Conservation (phyloP, 768 basidiomycete genomes). For the Hortiboletus campestris region DNA sequence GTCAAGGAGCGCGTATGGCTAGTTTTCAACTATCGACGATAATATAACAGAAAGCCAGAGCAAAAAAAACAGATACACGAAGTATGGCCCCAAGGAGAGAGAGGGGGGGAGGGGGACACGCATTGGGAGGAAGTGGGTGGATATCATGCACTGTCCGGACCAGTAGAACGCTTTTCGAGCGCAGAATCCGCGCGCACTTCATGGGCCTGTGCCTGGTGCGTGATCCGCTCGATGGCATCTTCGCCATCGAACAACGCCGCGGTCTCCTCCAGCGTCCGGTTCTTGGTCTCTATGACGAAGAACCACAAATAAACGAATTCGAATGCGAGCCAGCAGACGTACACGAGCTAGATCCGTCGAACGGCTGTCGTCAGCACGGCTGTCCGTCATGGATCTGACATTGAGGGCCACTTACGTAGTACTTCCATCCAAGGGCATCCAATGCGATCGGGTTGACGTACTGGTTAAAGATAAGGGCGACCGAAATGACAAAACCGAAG, state of each 20-base stretch:
- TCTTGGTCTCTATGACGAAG: slow-evolving; percentile 71
- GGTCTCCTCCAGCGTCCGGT: slow-evolving; percentile 77
- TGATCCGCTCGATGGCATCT: slow-evolving; percentile 42
- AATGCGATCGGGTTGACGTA: slow-evolving; percentile 84
- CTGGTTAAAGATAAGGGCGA: slow-evolving; percentile 86
- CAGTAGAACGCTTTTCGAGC: slow-evolving; percentile 20
- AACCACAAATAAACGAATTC: slow-evolving; percentile 66
- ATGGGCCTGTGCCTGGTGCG: slow-evolving; percentile 22
- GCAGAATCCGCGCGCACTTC: slow-evolving; percentile 14
- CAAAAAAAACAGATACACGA: background rate
- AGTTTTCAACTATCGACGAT: background rate
- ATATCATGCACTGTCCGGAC: slow-evolving; percentile 6
- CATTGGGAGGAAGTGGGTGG: background rate
- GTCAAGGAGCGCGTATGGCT: background rate
- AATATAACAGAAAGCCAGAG: background rate
- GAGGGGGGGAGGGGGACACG: background rate
- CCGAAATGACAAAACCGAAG: slow-evolving; percentile 75
- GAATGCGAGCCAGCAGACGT: slow-evolving; percentile 66
- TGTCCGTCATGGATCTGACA: background rate
- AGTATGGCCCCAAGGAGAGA: background rate
- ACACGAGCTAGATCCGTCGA: slow-evolving; percentile 48
- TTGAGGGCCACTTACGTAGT: slow-evolving; percentile 49
- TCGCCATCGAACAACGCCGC: slow-evolving; percentile 77
- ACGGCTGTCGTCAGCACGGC: background rate
- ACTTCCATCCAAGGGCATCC: slow-evolving; percentile 64